Conservation (phyloP, 371 early-diverging fungal genomes). For the Lichtheimia hyalospora region DNA sequence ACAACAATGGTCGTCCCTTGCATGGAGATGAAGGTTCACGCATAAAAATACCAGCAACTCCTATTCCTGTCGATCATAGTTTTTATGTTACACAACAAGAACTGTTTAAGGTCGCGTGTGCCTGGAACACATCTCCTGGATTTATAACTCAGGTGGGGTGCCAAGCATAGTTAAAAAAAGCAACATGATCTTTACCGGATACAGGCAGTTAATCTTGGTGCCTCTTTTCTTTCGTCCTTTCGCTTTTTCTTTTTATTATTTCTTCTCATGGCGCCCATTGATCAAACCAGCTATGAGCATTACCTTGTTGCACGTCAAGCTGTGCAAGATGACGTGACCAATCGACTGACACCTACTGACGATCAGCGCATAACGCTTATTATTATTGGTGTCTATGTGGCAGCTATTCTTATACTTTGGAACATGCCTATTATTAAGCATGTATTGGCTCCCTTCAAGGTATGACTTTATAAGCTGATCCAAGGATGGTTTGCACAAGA, state of each 20-base stretch:
- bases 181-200: no score
- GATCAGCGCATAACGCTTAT: conserved; percentile 69
- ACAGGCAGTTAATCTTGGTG: no score
- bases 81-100: no score
- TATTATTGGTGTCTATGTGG: conserved; percentile 69
- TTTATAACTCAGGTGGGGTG: no score
- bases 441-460: conserved; percentile 91
- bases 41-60: no score
- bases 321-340: conserved; percentile 26
- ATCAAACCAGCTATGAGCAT: conserved; percentile 30
- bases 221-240: background rate
- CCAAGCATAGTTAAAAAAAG: no score
- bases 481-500: background rate
- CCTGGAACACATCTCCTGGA: no score
- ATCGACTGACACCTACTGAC: conserved; percentile 59
- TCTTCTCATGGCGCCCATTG: conserved; percentile 27
- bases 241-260: background rate
- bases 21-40: no score
- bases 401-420: conserved; percentile 82
- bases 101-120: no score
- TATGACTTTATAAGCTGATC: conserved; percentile 21
- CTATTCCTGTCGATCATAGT: no score
- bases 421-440: conserved; percentile 80
- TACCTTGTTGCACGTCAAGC: conserved; percentile 46
- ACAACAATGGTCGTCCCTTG: no score